Evolutionary conservation across 2,329 filamentous ascomycete genomes (phyloP).

Genomic region (Fusarium metavorans): DNA sequence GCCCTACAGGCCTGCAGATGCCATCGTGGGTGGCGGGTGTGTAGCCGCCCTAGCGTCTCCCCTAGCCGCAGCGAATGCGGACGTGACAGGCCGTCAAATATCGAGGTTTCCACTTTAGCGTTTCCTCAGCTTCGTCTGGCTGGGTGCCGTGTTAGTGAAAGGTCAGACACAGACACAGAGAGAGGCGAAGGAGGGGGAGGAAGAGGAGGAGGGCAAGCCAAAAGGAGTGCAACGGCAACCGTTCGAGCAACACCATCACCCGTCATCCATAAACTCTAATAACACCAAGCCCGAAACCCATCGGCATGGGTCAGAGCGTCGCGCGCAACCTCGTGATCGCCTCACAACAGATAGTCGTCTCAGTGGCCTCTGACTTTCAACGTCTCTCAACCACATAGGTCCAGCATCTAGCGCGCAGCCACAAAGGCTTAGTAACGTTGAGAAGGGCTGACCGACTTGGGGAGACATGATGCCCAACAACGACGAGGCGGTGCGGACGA

Average conservation of each 20-base stretch:
- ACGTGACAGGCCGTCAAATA: constrained; percentile 44
- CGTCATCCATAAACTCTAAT: constrained; percentile 44
- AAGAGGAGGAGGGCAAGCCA: constrained; percentile 18
- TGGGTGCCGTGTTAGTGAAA: constrained; percentile 1
- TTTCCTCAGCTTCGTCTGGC: constrained; percentile 28
- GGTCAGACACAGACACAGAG: neutral
- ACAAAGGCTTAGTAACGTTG: constrained; percentile 33
- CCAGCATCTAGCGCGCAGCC: constrained; percentile 33
- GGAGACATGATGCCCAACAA: constrained; percentile 18
- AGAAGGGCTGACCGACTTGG: constrained; percentile 27
- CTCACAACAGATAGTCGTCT: constrained; percentile 22
- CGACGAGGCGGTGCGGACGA: neutral
- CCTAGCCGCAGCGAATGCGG: constrained; percentile 41
- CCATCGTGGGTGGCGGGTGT: constrained; percentile 45
- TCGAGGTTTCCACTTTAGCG: constrained; percentile 31
- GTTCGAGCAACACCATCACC: constrained; percentile 21
- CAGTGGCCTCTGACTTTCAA: constrained; percentile 45
- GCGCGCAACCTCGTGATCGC: constrained; percentile 41
- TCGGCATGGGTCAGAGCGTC: constrained; percentile 45
- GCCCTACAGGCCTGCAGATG: constrained; percentile 37
- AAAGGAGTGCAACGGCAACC: constrained; percentile 29
- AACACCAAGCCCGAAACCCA: constrained; percentile 40
- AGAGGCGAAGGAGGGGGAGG: neutral
- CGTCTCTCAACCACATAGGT: constrained; percentile 28
- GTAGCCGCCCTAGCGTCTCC: constrained; percentile 45